Base-by-base conservation (phyloP, 257 asterid species). In the Ilex asprella region DNA sequence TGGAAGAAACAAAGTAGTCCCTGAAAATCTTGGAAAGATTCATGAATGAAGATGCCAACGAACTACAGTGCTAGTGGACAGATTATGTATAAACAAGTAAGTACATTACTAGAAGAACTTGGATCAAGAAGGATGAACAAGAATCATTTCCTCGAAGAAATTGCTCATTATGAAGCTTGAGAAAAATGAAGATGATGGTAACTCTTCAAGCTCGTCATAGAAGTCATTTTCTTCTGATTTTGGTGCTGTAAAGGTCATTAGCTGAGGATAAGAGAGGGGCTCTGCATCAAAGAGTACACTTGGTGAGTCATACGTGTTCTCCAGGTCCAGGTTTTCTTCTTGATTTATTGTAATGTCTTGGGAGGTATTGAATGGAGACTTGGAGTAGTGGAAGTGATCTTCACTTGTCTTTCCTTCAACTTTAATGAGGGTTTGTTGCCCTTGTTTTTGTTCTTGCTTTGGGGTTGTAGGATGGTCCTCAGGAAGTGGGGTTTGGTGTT, bases 341-440 rank as follows among this genome's bases (percentile, higher is more conserved):
- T 67, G 67, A 12, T 53, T 58, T 27, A 27, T 70, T 2, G 12
- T 62, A 27, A 68, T 64, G 30, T 65, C 81, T 57, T 67, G 66
- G 11, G 81, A 67, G 53, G 68, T 66, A 67, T 61, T 56, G 61
- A 77, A 55, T 31, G 84, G 83, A 54, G 88, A 81, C 30, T 75
- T 77, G 14, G 78, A 62, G 66, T 66, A 68, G 11, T 74, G 78
- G 65, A 68, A 70, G 16, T 55, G 71, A 43, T 75, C 71, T 56
- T 69, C 69, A 0, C 68, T 21, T 4, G 6, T 2, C 2, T 53
- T 2, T 15, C 3, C 7, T 57, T 29, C 32, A 31, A 55, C 21
- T 30, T 55, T 44, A 16, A 16, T 30, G 39, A 64, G 69, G 60
- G 35, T 10, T 73, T 73, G 66, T 10, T 59, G 68, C 56, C 73